These are phyloP conservation scores for Colletotrichum liriopes DNA, from an alignment of 2,329 filamentous ascomycete genomes.

Conservation along the genomic window DNA sequence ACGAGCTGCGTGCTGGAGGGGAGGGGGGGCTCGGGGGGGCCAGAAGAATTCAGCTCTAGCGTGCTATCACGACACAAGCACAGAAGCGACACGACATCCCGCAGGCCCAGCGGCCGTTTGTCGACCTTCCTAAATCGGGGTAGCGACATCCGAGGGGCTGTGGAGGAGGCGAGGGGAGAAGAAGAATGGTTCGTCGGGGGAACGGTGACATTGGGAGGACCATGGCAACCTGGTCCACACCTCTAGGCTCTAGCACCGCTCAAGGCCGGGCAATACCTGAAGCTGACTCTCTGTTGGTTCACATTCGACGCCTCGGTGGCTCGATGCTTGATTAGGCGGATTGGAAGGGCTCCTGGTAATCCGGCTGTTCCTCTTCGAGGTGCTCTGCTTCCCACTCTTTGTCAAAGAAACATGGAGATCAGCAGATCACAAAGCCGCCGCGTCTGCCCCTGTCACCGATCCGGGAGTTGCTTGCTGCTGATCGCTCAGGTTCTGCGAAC, in stretches of 20 bases:
- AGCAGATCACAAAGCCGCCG: slow-evolving; percentile 27
- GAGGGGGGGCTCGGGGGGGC: slow-evolving; percentile 16
- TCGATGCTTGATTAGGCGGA: slow-evolving; percentile 9
- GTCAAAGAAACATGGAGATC: slow-evolving; percentile 12
- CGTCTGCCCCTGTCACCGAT: slow-evolving; percentile 33
- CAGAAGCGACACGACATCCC: slow-evolving; percentile 24
- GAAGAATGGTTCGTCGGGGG: slow-evolving; percentile 41
- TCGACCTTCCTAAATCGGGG: slow-evolving; percentile 43
- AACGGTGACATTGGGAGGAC: slow-evolving; percentile 33
- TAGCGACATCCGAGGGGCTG: slow-evolving; percentile 42
- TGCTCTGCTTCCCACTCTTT: slow-evolving; percentile 20
- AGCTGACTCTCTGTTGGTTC: slow-evolving; percentile 16
- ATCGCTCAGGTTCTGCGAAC: slow-evolving; percentile 15
- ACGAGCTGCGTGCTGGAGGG: slow-evolving; percentile 17
- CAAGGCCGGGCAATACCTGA: slow-evolving; percentile 8
- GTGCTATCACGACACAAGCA: slow-evolving; percentile 41
- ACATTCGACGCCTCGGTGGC: slow-evolving; percentile 22
- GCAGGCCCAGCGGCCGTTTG: slow-evolving; percentile 37
- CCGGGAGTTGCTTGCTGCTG: slow-evolving; percentile 29
- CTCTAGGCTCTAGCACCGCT: slow-evolving; percentile 5
- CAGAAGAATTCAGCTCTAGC: slow-evolving; percentile 35
- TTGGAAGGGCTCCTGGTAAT: slow-evolving; percentile 16
- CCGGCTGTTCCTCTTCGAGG: slow-evolving; percentile 8
- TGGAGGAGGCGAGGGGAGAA: slow-evolving; percentile 40
- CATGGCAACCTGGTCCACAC: slow-evolving; percentile 28